Base-by-base conservation (phyloP, 1,284 basidiomycete genomes). In the Pyrrhoderma noxium region DNA sequence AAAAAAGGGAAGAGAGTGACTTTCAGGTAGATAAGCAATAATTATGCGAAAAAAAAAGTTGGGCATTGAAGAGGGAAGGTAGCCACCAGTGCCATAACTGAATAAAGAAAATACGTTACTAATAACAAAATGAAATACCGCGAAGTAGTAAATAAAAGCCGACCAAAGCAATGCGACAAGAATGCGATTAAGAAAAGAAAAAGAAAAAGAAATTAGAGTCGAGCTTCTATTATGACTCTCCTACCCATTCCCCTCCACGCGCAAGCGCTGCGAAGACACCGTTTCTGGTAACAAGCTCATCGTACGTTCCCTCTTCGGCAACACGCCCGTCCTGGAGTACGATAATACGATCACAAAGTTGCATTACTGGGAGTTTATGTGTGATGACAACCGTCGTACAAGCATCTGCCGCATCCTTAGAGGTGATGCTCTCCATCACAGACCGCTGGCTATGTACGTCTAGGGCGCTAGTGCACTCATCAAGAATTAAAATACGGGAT, bases 401-500 rank as follows among this genome's bases (percentile, higher is more conserved):
- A 3, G 79, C 80, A 16, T 71, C 66, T 67, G 80, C 82, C 56
- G 84, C 80, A 5, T 22, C n/a, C 38, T 7, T 40, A 39, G 67
- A 65, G 51, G 72, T 68, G 36, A 95, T 80, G 11, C 90, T 85
- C 54, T 92, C 82, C 62, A 95, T 72, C 35, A 97, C 83, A 19
- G 78, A 79, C 2, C 75, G 73, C 67, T 93, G 85, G 65, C 92
- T 95, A 57, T 81, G 80, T 0, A 78, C 70, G 65, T 98, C 95
- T 52, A 98, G 72, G 4, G 94, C 91, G 38, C 82, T 86, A 5
- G 95, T 99, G 64, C 90, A 95, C 67, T 98, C 95, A 67, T 98
- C 95, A 45, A 98, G 72, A 45, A 98, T 83, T 27, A 97, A 73
- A n/a, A 96, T 77, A 34, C 73, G 76, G 0, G 85, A 73, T 0